Conservation (phyloP, 805 yeast species). For the Aciculoconidium aculeatum region DNA sequence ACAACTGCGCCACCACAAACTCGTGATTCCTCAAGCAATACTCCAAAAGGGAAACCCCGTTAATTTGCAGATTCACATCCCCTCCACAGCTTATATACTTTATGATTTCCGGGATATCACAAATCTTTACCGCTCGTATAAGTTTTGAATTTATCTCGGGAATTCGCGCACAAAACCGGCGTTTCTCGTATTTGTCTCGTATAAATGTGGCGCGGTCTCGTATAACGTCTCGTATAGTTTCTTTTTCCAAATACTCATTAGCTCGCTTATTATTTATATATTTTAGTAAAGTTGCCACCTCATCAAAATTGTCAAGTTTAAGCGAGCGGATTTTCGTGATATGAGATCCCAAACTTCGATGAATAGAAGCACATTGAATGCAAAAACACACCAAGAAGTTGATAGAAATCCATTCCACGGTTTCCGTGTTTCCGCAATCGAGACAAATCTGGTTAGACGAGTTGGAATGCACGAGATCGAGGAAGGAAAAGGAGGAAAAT, state of each 20-base stretch:
- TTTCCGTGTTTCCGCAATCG: conserved; percentile 63
- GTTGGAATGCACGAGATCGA: too few species aligned
- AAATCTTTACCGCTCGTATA: conserved; percentile 48
- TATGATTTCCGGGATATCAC: conserved; percentile 41
- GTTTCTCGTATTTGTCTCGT: conserved; percentile 56
- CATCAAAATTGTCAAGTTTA: conserved; percentile 68
- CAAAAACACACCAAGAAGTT: conserved; percentile 70
- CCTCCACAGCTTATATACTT: conserved; percentile 44
- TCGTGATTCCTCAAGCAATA: conserved; percentile 48
- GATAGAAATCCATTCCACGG: conserved; percentile 85
- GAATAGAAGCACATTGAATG: conserved; percentile 83
- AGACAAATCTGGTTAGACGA: conserved; percentile 66
- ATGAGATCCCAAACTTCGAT: conserved; percentile 79
- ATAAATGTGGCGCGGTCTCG: conserved; percentile 55
- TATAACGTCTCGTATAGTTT: conserved; percentile 33
- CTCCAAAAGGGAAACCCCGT: conserved; percentile 28
- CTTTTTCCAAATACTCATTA: conserved; percentile 56
- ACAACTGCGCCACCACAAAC: conserved; percentile 50
- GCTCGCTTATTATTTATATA: conserved; percentile 47
- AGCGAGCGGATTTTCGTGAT: conserved; percentile 74
- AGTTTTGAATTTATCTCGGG: conserved; percentile 29
- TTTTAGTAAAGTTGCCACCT: conserved; percentile 48
- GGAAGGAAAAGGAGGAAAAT: too few species aligned
- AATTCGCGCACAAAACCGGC: conserved; percentile 33
- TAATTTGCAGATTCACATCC: conserved; percentile 35